Percentiles rank a stretch among this genome's conserved stretches.
Evolutionary conservation across 768 basidiomycete genomes (phyloP).

Genomic region (Amyloporia xantha): DNA sequence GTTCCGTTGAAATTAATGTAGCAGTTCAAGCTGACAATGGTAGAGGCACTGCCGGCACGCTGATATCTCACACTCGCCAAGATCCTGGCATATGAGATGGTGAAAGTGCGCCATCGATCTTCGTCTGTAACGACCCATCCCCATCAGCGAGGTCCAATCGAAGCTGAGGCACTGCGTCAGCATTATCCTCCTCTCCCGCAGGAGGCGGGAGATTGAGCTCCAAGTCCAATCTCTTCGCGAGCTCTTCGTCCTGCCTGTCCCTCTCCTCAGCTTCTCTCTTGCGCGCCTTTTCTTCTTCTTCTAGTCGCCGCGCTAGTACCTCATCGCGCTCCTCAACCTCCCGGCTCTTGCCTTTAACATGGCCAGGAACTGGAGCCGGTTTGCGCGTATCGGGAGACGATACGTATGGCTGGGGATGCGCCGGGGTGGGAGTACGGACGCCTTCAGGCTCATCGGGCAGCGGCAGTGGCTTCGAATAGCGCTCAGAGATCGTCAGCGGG

Average conservation of each 20-base stretch:
- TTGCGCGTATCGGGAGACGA: background rate
- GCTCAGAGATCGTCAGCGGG: conserved; percentile 23
- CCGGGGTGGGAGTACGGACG: conserved; percentile 11
- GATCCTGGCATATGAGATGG: background rate
- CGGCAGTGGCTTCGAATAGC: conserved; percentile 51
- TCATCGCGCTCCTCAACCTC: conserved; percentile 15
- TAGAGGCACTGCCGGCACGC: too few relatives aligned
- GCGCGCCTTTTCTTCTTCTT: conserved; percentile 36
- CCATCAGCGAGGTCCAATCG: background rate
- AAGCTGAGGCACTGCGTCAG: background rate
- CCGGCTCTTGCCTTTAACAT: background rate
- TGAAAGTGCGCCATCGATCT: background rate
- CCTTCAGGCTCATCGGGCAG: conserved; percentile 36
- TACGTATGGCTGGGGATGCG: conserved; percentile 4
- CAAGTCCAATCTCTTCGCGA: conserved; percentile 46
- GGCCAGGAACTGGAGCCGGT: background rate
- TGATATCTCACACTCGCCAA: too few relatives aligned
- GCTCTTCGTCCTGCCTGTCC: conserved; percentile 35
- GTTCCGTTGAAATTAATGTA: too few relatives aligned
- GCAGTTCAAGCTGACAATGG: too few relatives aligned
- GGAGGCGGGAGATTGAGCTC: conserved; percentile 38
- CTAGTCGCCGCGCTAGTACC: conserved; percentile 13
- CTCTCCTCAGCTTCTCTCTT: conserved; percentile 32
- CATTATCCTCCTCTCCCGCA: background rate
- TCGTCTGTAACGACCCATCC: background rate